Evolutionary conservation across 352 stramenopile genomes (phyloP), one percentile per base, ranked within the genome.

Genomic region (Phytophthora pinifolia): DNA sequence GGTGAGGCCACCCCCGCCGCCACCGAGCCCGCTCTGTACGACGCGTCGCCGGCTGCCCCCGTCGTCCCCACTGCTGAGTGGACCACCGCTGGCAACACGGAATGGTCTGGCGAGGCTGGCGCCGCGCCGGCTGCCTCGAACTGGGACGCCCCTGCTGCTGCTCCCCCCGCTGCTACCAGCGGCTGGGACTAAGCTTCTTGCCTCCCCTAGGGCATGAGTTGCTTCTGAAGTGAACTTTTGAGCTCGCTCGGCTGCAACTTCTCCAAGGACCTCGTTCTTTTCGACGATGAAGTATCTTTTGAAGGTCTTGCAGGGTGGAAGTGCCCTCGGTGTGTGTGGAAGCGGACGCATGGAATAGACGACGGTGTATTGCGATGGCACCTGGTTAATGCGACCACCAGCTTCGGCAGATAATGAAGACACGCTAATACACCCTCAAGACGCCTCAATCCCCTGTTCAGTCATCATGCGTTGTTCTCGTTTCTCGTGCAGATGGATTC

Each of bases 301-400:
- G 45, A 45, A 47, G 33, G 37, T 41, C 10, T 46, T 39, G 36
- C 7, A n/a, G 37, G 17, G 54, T 59, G 30, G 13, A 33, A 51
- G 46, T 53, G 51, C 2, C 43, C 58, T 33, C 33, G 59, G 25
- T 59, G 41, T 60, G 65, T 8, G 29, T n/a, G 44, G 43, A 43
- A 35, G 50, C 46, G 70, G 69, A 81, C 74, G 83, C 85, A 95
- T 95, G 85, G 85, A 95, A 92, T 93, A 95, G 67, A 95, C 85
- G 85, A 95, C 79, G 85, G 83, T 91, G 85, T 95, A 93, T 85
- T 86, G 85, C 85, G 85, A 95, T 95, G 85, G 83, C 85, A 90
- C 83, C 81, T 76, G 85, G 85, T 95, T 95, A 95, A 95, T 94
- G 84, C 76, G 71, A 88, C 76, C 73, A 61, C 63, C 62, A 64